Evolutionary conservation across 2,329 filamentous ascomycete genomes (phyloP), one percentile per base, ranked within the genome.

Genomic region (Penicillium italicum): DNA sequence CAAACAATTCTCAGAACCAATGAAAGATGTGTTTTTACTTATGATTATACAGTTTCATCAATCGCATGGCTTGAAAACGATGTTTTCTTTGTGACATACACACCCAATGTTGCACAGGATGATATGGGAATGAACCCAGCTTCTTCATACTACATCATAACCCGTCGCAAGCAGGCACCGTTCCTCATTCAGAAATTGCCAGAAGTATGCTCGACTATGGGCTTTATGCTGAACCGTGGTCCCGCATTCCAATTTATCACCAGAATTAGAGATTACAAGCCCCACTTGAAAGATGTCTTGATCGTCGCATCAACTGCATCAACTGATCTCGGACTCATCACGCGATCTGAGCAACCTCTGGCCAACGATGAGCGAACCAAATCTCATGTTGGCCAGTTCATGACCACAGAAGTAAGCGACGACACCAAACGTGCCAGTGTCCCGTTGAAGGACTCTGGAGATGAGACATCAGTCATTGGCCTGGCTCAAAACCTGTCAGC

Each of bases 21-120:
- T 22, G n/a, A 24, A 24, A 24, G 3, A 18, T 36, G 11, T n/a
- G 11, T 2, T n/a, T 31, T 40, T 37, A 31, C 56, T 63, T 38
- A 63, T 16, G 18, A 24, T 36, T 33, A 30, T 42, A 26, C 57
- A 76, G 90, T 95, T 3, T 90, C 91, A 4, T 88, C 88, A 16
- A 80, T 99, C 38, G 82, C 82, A 36, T 99, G 95, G 94, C 81
- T 97, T 20, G 89, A 94, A 67, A 96, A 94, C 64, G 78, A 95
- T 64, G 77, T 93, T 2, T 95, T 97, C 69, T 79, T 97, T 42
- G 81, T 87, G 53, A 83, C 94, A 22, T 88, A 97, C 72, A 90
- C 89, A 1, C 81, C 84, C n/a, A 76, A 72, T 51, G 57, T 58
- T n/a, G 77, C 81, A 30, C 82, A 81, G 58, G 79, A 80, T 53